Percentiles rank a stretch among this genome's conserved stretches.
phyloP scores from a whole-genome alignment of 768 basidiomycete genomes.

The Galerina sulciceps region DNA sequence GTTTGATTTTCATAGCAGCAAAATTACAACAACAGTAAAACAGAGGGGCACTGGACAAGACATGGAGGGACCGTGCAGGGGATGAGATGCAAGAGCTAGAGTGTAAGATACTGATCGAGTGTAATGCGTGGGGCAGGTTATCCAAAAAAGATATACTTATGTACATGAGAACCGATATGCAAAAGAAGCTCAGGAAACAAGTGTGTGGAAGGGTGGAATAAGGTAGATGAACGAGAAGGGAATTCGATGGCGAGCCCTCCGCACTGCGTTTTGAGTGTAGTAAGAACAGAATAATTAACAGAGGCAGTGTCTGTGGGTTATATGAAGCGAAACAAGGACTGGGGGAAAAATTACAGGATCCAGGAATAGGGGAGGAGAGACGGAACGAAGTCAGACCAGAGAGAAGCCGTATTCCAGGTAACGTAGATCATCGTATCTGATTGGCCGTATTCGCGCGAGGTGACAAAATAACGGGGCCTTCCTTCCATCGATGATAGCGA shows the following conservation, averaged over 20 bases:
- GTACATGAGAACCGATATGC: constrained; percentile 16
- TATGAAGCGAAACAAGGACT: background rate
- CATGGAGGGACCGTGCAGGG: constrained; percentile 1
- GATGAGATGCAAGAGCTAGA: constrained; percentile 5
- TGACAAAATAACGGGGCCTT: too few relatives aligned
- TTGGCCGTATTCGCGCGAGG: background rate
- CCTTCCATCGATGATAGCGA: too few relatives aligned
- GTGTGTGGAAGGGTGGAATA: background rate
- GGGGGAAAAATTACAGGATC: background rate
- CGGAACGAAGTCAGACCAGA: constrained; percentile 5
- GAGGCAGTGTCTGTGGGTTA: background rate
- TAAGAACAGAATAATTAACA: background rate
- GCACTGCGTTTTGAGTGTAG: background rate
- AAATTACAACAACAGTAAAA: constrained; percentile 13
- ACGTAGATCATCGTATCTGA: background rate
- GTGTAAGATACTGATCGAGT: constrained; percentile 13
- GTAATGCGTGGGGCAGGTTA: constrained; percentile 3
- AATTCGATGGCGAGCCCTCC: background rate
- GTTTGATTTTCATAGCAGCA: constrained; percentile 20
- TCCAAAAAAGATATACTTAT: constrained; percentile 16
- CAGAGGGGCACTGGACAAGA: constrained; percentile 3
- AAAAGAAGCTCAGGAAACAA: constrained; percentile 2
- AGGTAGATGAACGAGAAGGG: background rate
- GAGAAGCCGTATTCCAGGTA: background rate
- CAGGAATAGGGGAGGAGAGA: background rate